Evolutionary conservation across 2,329 filamentous ascomycete species (phyloP).

Genomic region (Paecilomyces dactylethromorphus): DNA sequence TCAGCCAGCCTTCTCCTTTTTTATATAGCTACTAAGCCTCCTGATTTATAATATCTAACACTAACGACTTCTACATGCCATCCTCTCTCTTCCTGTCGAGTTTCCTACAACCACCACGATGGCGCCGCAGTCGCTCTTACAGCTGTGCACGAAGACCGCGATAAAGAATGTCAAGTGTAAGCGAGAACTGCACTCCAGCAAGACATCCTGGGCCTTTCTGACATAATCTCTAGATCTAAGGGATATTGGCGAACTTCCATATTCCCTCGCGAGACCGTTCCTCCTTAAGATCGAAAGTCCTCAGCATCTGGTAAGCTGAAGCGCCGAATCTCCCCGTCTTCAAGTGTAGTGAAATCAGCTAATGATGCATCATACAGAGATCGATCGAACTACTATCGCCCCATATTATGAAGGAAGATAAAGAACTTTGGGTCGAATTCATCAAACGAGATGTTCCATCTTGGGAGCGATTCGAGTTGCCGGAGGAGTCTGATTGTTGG

Average conservation of each 20-base stretch:
- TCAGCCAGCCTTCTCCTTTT: background rate
- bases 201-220: background rate
- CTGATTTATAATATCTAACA: background rate
- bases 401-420: slow-evolving; percentile 63
- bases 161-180: slow-evolving; percentile 32
- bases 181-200: slow-evolving; percentile 3
- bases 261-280: slow-evolving; percentile 59
- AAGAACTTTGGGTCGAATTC: slow-evolving; percentile 70
- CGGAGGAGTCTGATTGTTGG: slow-evolving; percentile 65
- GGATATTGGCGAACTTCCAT: slow-evolving; percentile 67
- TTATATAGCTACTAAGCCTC: background rate
- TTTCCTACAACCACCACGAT: slow-evolving; percentile 15
- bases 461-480: slow-evolving; percentile 59
- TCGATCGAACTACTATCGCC: slow-evolving; percentile 69
- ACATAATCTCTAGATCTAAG: slow-evolving; percentile 44
- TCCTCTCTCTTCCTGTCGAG: slow-evolving; percentile 13
- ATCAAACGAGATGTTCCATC: slow-evolving; percentile 71
- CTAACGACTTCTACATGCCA: slow-evolving; percentile 4
- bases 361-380: slow-evolving; percentile 24
- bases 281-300: slow-evolving; percentile 67
- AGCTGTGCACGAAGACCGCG: slow-evolving; percentile 29
- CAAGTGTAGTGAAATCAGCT: slow-evolving; percentile 3
- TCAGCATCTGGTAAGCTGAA: slow-evolving; percentile 57
- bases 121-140: slow-evolving; percentile 27
- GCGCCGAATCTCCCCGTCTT: background rate